Evolutionary conservation across 1,284 basidiomycete species (phyloP).

Genomic region (Moesziomyces sp.): DNA sequence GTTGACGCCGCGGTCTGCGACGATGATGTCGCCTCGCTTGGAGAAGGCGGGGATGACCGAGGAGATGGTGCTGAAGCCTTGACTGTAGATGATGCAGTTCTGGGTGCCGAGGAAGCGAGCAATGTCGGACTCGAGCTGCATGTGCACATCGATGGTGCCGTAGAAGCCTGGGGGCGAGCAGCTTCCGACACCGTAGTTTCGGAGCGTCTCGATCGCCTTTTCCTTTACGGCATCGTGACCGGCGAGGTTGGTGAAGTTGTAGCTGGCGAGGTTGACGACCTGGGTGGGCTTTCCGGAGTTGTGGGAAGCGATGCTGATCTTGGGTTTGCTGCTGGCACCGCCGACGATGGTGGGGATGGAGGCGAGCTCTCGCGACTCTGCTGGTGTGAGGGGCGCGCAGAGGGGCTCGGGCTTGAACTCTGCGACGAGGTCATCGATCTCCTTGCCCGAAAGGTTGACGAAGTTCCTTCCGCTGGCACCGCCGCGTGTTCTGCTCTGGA

Average conservation of each 20-base stretch:
- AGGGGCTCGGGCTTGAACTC: slow-evolving; percentile 94
- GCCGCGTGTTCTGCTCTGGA: slow-evolving; percentile 88
- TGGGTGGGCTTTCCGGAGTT: slow-evolving; percentile 75
- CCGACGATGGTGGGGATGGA: slow-evolving; percentile 84
- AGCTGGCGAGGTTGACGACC: slow-evolving; percentile 86
- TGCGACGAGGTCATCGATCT: slow-evolving; percentile 94
- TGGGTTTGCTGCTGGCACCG: slow-evolving; percentile 76
- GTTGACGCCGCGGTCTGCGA: slow-evolving; percentile 93
- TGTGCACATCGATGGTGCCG: slow-evolving; percentile 94
- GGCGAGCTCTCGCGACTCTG: slow-evolving; percentile 78
- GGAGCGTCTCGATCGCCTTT: slow-evolving; percentile 84
- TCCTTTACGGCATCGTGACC: slow-evolving; percentile 89
- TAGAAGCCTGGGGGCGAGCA: slow-evolving; percentile 99
- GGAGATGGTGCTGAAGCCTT: slow-evolving; percentile 89
- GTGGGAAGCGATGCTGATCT: slow-evolving; percentile 79
- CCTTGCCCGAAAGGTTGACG: slow-evolving; percentile 91
- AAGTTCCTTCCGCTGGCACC: slow-evolving; percentile 86
- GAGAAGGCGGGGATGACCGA: slow-evolving; percentile 97
- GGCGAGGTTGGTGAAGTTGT: slow-evolving; percentile 91
- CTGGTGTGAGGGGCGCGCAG: slow-evolving; percentile 74
- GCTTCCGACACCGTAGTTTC: slow-evolving; percentile 91
- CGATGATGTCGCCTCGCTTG: slow-evolving; percentile 96
- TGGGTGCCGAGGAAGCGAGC: slow-evolving; percentile 91
- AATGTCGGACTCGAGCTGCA: slow-evolving; percentile 86
- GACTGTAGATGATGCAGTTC: slow-evolving; percentile 90